Evolutionary conservation across 176 grass and related monocot species (phyloP).

Genomic region (Phragmites australis): DNA sequence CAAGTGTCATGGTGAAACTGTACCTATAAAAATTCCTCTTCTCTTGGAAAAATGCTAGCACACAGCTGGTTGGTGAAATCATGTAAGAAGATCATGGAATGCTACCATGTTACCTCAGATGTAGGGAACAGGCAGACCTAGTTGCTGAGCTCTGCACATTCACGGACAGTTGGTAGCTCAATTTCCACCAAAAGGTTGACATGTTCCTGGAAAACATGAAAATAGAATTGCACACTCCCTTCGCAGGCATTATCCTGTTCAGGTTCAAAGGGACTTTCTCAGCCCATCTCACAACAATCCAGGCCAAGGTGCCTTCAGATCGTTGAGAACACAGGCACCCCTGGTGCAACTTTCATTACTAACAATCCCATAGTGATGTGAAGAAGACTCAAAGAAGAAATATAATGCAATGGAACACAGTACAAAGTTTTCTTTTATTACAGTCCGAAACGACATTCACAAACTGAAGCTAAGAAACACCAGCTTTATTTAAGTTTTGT

Average conservation of each 20-base stretch:
- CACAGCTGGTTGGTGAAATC: slow-evolving; percentile 22
- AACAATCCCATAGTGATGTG: slow-evolving; percentile 43
- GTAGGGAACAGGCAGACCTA: slow-evolving; percentile 28
- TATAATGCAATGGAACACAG: slow-evolving; percentile 28
- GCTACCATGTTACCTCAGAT: slow-evolving; percentile 31
- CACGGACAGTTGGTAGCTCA: slow-evolving; percentile 13
- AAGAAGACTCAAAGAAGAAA: slow-evolving; percentile 1
- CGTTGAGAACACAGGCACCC: slow-evolving; percentile 77
- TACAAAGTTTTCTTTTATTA: slow-evolving; percentile 63
- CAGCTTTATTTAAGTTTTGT: slow-evolving; percentile 65
- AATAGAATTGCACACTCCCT: slow-evolving; percentile 92
- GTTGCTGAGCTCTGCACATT: slow-evolving; percentile 3
- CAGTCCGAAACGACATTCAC: slow-evolving; percentile 41
- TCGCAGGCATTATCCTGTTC: slow-evolving; percentile 99
- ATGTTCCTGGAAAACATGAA: slow-evolving; percentile 70
- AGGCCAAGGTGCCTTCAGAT: slow-evolving; percentile 37
- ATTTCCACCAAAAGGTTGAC: slow-evolving; percentile 34
- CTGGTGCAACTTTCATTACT: slow-evolving; percentile 94
- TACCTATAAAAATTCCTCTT: slow-evolving; percentile 5
- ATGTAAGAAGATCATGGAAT: not conserved
- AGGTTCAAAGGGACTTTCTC: slow-evolving; percentile 99
- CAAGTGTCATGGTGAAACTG: not conserved
- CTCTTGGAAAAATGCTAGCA: not conserved
- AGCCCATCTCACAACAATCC: slow-evolving; percentile 67
- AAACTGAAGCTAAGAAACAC: slow-evolving; percentile 44